Conservation (phyloP, 148 eudicot species). For the Amaranthus cruentus region DNA sequence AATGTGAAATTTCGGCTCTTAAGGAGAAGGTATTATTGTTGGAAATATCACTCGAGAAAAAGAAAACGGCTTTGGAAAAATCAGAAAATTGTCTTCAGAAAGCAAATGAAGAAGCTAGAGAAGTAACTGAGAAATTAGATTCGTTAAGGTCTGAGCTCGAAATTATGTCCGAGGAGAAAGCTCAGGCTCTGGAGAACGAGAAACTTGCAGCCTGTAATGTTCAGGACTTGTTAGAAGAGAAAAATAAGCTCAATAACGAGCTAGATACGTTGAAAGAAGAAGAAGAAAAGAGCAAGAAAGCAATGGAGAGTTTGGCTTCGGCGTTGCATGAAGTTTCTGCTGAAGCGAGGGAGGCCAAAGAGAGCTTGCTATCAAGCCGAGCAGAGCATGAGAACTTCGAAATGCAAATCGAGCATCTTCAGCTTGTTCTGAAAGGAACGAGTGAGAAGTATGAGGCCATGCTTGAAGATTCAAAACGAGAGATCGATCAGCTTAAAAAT, state of each 20-base stretch:
- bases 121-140: conserved; percentile 46
- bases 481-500: conserved; percentile 48
- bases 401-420: conserved; percentile 67
- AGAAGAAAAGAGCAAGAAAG: conserved; percentile 82
- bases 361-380: conserved; percentile 57
- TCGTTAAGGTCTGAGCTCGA: conserved; percentile 59
- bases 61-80: conserved; percentile 62
- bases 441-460: conserved; percentile 71
- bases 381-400: conserved; percentile 60
- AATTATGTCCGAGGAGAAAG: conserved; percentile 61
- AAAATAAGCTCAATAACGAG: conserved; percentile 71
- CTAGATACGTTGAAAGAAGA: conserved; percentile 56
- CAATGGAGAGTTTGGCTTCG: conserved; percentile 78
- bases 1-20: conserved; percentile 56
- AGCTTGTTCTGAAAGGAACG: conserved; percentile 59
- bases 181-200: conserved; percentile 66
- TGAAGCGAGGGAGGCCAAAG: conserved; percentile 82
- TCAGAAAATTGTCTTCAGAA: conserved; percentile 36
- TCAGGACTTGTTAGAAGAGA: conserved; percentile 70
- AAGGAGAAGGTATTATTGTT: conserved; percentile 71
- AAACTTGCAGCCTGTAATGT: conserved; percentile 74
- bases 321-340: conserved; percentile 78
- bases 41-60: conserved; percentile 57
- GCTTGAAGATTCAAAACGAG: conserved; percentile 75
- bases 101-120: conserved; percentile 59